Evolutionary conservation across 2,329 filamentous ascomycete genomes (phyloP).

Genomic region (Ophiostoma novo-ulmi): DNA sequence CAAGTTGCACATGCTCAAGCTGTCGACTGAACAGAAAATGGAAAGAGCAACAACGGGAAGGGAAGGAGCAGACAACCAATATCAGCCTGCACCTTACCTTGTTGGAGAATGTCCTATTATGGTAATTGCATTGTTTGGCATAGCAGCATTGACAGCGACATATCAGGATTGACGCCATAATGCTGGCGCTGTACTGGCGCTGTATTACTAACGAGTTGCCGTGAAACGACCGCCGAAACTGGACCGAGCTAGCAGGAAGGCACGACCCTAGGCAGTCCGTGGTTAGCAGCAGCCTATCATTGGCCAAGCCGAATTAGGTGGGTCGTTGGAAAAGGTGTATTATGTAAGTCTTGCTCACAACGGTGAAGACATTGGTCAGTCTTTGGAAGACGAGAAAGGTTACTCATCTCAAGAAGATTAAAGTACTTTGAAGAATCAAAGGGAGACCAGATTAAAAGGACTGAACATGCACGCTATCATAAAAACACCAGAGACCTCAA

Average conservation of each 20-base stretch:
- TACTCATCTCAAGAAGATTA: background rate
- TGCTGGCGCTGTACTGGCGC: background rate
- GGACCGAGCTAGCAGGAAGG: slow-evolving; percentile 23
- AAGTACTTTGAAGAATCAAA: background rate
- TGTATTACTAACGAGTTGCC: background rate
- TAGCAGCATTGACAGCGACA: background rate
- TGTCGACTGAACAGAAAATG: background rate
- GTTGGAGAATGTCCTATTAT: background rate
- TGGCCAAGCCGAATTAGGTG: slow-evolving; percentile 1
- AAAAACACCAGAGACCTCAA: background rate
- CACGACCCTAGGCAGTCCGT: slow-evolving; percentile 18
- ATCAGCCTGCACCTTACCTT: background rate
- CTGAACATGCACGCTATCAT: background rate
- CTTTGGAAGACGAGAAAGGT: background rate
- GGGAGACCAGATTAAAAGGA: too few relatives aligned
- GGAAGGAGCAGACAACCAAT: background rate
- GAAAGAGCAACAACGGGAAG: background rate
- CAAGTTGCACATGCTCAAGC: background rate
- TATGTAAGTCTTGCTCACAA: background rate
- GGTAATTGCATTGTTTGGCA: too few relatives aligned
- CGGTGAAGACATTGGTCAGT: background rate
- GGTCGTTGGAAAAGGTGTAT: background rate
- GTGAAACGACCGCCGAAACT: slow-evolving; percentile 24
- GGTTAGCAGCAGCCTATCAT: background rate
- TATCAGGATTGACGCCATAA: background rate